These are phyloP conservation scores for Xylaria intraflava DNA, from an alignment of 495 filamentous ascomycete genomes.

Conservation along the genomic window DNA sequence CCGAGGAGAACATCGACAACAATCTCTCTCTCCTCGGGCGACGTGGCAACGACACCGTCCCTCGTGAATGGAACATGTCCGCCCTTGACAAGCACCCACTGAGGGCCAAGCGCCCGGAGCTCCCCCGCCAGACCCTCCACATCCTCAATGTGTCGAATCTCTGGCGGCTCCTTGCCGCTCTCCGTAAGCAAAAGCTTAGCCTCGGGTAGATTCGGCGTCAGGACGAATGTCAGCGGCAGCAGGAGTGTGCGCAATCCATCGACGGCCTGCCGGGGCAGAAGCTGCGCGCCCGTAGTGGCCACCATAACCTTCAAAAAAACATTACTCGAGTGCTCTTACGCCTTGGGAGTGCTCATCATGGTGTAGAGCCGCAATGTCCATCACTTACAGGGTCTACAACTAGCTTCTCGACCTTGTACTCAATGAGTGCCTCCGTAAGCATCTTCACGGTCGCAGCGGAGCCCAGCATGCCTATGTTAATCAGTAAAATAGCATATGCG, in stretches of 20 bases:
- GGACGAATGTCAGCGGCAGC: constrained; percentile 68
- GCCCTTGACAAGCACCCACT: constrained; percentile 82
- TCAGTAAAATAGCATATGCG: not conserved
- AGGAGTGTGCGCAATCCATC: constrained; percentile 55
- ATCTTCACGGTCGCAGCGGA: constrained; percentile 68
- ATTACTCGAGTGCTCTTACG: not conserved
- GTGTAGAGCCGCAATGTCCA: not conserved
- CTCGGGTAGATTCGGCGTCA: constrained; percentile 92
- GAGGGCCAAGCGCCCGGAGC: constrained; percentile 61
- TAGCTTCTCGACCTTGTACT: constrained; percentile 52
- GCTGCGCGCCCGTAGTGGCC: constrained; percentile 71
- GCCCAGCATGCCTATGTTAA: constrained; percentile 73
- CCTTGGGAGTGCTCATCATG: not conserved
- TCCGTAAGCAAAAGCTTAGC: constrained; percentile 65
- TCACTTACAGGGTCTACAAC: constrained; percentile 76
- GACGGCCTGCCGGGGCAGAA: constrained; percentile 67
- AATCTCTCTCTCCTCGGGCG: constrained; percentile 50
- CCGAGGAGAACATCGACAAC: constrained; percentile 74
- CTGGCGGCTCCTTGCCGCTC: constrained; percentile 40
- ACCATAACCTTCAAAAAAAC: constrained; percentile 71
- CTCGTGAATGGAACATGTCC: constrained; percentile 78
- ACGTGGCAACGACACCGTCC: constrained; percentile 47
- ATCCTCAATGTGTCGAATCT: constrained; percentile 50
- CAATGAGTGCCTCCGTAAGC: constrained; percentile 59
- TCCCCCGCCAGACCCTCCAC: constrained; percentile 61